Evolutionary conservation across 2,329 filamentous ascomycete genomes (phyloP).

Genomic region (Microcyclospora pomicola): DNA sequence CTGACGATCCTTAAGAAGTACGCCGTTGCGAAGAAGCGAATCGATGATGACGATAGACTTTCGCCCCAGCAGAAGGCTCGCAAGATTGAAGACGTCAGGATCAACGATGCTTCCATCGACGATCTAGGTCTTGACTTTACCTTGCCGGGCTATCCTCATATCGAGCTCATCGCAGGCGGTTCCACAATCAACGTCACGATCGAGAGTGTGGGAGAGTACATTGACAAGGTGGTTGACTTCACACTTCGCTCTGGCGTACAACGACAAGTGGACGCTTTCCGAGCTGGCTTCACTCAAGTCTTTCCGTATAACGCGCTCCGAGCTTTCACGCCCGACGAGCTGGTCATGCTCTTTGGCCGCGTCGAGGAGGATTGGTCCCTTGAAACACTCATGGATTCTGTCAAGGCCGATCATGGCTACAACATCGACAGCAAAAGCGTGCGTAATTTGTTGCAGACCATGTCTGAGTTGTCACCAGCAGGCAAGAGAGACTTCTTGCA

Average conservation of each 20-base stretch:
- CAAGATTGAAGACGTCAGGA: constrained; percentile 52
- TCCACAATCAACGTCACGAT: constrained; percentile 66
- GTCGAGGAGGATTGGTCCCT: constrained; percentile 95
- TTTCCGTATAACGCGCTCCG: constrained; percentile 88
- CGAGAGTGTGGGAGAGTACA: constrained; percentile 77
- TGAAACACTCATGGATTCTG: constrained; percentile 93
- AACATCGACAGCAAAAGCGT: constrained; percentile 98
- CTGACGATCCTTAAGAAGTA: constrained; percentile 80
- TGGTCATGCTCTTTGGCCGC: constrained; percentile 86
- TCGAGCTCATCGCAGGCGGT: constrained; percentile 68
- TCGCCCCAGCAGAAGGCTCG: constrained; percentile 56
- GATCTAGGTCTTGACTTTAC: constrained; percentile 91
- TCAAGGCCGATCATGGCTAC: constrained; percentile 96
- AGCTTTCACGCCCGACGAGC: constrained; percentile 87
- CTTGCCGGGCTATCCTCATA: constrained; percentile 73
- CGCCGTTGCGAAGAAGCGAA: constrained; percentile 63
- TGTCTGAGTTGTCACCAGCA: constrained; percentile 67
- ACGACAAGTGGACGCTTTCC: constrained; percentile 81
- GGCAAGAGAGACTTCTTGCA: constrained; percentile 89
- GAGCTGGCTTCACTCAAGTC: constrained; percentile 80
- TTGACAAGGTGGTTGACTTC: constrained; percentile 82
- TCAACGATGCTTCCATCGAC: constrained; percentile 68
- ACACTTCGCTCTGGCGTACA: constrained; percentile 82
- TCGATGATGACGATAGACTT: constrained; percentile 57
- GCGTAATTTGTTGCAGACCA: constrained; percentile 79